Evolutionary conservation across 176 grass and related monocot genomes (phyloP), one percentile per base, ranked within the genome.

Genomic region (maize (Zea mays)): DNA sequence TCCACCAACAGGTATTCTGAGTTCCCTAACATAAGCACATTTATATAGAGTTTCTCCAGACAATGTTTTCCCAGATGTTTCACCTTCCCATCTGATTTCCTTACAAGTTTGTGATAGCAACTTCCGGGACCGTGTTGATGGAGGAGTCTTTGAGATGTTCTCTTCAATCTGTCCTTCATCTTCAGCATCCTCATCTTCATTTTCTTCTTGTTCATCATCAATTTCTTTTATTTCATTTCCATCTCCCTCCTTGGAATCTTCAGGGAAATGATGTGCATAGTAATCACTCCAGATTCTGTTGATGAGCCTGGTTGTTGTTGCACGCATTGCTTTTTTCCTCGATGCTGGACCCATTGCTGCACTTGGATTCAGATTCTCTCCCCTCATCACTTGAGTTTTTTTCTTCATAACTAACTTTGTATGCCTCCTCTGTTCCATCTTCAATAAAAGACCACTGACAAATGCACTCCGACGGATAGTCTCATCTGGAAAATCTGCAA

Each of bases 241-340:
- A 51, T 77, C 85, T 17, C 58, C 86, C 39, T 84, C 82, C 71
- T 78, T 83, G 46, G 8, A 17, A 20, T 92, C 89, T 17, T 90
- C 85, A 42, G 93, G 93, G 39, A 92, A 96, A 77, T 87, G 75
- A 27, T 68, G 78, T 55, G 5, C 70, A 76, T 96, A 90, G 47
- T 96, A 96, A 51, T 92, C 93, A 63, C 75, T 67, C 87, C 89
- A 96, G 27, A 96, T 83, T 67, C 40, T 86, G 84, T 73, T 92
- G 60, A 96, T 83, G 44, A 96, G 67, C 55, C 65, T 88, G 60
- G 93, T 96, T 47, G 93, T 92, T 16, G 93, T 96, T 15, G 89
- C 93, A 75, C 90, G 86, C 93, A 96, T 96, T n/a, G 78, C 71
- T 73, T 96, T 92, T 42, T 47, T 83, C 66, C 66, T 92, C 7